Percentiles rank a stretch among this genome's conserved stretches.
phyloP scores from a whole-genome alignment of 2,329 filamentous ascomycete genomes.

The Clarireedia homoeocarpa region DNA sequence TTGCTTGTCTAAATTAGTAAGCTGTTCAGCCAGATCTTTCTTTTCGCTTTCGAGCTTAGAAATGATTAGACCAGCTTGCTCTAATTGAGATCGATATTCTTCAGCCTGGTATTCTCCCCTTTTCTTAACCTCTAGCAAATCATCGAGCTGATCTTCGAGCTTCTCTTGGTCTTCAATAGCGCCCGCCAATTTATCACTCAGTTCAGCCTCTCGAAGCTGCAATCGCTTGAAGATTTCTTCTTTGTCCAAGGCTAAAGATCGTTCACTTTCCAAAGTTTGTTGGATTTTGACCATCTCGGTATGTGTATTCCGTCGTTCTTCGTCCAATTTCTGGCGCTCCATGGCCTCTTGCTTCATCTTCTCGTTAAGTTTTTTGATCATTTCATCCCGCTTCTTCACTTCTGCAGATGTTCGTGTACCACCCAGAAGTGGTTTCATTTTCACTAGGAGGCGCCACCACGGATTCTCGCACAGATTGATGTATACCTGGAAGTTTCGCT shows the following conservation, averaged over 20 bases:
- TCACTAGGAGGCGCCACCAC: conserved; percentile 93
- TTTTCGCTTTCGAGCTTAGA: conserved; percentile 82
- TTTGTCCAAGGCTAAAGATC: conserved; percentile 91
- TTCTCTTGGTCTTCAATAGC: conserved; percentile 91
- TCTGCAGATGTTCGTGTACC: conserved; percentile 87
- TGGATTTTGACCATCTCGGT: conserved; percentile 83
- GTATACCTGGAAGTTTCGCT: conserved; percentile 89
- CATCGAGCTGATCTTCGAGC: conserved; percentile 88
- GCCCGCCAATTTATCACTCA: conserved; percentile 86
- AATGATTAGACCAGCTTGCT: conserved; percentile 86
- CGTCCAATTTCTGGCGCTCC: conserved; percentile 74
- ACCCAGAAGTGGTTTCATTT: conserved; percentile 91
- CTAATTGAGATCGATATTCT: conserved; percentile 69
- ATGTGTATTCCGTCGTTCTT: conserved; percentile 82
- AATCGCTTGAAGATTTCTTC: conserved; percentile 98
- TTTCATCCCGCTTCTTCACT: conserved; percentile 89
- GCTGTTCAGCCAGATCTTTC: conserved; percentile 57
- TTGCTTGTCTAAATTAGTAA: conserved; percentile 61
- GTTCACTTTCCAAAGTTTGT: conserved; percentile 90
- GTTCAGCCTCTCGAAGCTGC: conserved; percentile 81
- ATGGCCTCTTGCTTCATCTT: conserved; percentile 72
- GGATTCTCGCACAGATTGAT: conserved; percentile 83
- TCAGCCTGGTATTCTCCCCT: conserved; percentile 79
- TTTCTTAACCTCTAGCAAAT: conserved; percentile 81
- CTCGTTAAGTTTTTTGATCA: conserved; percentile 78